A percentile compares a stretch with the other conserved stretches of the same genome.
Evolutionary conservation across 345 rosid species (phyloP).

Genomic region (Corchorus capsularis): DNA sequence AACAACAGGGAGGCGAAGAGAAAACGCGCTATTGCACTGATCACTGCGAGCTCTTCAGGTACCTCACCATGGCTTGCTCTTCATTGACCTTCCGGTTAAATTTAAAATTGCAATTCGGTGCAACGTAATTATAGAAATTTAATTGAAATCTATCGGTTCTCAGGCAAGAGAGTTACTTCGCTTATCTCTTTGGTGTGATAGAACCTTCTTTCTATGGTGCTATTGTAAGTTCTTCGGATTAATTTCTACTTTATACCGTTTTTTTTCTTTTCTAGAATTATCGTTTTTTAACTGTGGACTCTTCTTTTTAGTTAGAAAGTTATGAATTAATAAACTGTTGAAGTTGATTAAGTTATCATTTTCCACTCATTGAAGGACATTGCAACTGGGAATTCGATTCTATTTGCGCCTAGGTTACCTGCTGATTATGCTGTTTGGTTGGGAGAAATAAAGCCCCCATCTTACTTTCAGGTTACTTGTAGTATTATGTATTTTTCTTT

Average conservation of each 20-base stretch:
- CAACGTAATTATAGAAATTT: background rate
- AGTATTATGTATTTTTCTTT: too few relatives aligned
- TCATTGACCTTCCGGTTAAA: background rate
- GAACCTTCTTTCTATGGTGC: constrained; percentile 91
- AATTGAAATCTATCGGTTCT: constrained; percentile 19
- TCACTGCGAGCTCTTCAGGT: constrained; percentile 93
- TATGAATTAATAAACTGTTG: background rate
- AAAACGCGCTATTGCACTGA: constrained; percentile 83
- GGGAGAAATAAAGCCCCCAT: constrained; percentile 75
- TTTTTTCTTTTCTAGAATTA: background rate
- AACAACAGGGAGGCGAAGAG: constrained; percentile 81
- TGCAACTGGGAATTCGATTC: constrained; percentile 72
- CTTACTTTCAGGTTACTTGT: constrained; percentile 59
- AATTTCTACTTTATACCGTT: background rate
- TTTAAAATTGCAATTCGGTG: background rate
- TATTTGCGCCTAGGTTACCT: constrained; percentile 81
- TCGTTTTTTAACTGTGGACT: background rate
- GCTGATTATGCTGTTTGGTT: constrained; percentile 91
- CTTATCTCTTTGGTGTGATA: constrained; percentile 86
- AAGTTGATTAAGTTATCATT: background rate
- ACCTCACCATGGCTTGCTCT: background rate
- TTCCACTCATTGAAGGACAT: constrained; percentile 56
- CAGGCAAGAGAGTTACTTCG: constrained; percentile 96
- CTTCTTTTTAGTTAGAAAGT: too few relatives aligned
- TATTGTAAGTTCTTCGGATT: constrained; percentile 55